phyloP scores from a whole-genome alignment of 2,329 filamentous ascomycete species.

The Chrysoporthe austroafricana region DNA sequence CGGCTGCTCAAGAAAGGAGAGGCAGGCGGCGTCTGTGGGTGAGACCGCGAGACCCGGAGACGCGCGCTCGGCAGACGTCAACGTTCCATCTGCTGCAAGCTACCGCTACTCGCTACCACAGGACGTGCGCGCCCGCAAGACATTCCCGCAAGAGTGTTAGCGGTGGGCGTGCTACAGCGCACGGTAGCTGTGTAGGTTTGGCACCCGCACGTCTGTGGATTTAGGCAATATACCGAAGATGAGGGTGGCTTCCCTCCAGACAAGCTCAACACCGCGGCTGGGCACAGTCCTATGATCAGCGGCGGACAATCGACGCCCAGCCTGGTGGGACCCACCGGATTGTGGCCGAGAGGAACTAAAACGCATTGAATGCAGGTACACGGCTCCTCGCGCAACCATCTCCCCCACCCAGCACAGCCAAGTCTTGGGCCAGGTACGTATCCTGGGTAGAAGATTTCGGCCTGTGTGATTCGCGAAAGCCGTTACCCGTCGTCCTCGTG shows the following conservation, averaged over 20 bases:
- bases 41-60: constrained; percentile 3
- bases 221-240: background rate
- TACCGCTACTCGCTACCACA: constrained; percentile 4
- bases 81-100: background rate
- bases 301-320: too few relatives aligned
- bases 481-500: background rate
- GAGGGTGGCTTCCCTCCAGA: background rate
- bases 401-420: too few relatives aligned
- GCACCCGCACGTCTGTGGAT: background rate
- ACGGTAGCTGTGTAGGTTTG: background rate
- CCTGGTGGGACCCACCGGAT: too few relatives aligned
- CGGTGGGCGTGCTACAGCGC: background rate
- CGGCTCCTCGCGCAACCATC: background rate
- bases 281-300: background rate
- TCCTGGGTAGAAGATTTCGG: background rate
- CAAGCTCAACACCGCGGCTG: background rate
- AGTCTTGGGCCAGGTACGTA: too few relatives aligned
- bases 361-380: constrained; percentile 28
- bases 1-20: constrained; percentile 21
- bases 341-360: constrained; percentile 9
- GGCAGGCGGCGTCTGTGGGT: constrained; percentile 19
- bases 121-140: constrained; percentile 16
- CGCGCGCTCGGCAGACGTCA: constrained; percentile 14
- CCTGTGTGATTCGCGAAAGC: constrained; percentile 15
- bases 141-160: constrained; percentile 21